These are phyloP conservation scores for Iris macrosiphon DNA, from an alignment of 106 monocot species.

Conservation along the genomic window DNA sequence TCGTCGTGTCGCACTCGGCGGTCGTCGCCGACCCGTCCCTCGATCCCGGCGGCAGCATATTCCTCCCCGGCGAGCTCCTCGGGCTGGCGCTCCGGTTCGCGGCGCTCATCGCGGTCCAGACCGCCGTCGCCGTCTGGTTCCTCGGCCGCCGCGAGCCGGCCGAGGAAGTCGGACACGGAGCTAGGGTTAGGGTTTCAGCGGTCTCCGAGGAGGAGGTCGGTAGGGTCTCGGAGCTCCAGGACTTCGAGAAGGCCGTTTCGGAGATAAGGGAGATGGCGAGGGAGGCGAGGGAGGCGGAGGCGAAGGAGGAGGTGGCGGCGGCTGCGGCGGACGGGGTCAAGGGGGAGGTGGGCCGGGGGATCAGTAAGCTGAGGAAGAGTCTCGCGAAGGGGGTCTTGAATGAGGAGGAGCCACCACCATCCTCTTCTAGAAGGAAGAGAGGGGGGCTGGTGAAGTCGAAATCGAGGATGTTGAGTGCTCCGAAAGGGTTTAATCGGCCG, in stretches of 20 bases:
- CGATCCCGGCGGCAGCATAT: neutral
- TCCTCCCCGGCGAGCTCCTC: conserved; percentile 1
- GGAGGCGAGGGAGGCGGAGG: conserved; percentile 20
- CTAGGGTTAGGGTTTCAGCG: neutral
- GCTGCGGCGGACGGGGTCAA: neutral
- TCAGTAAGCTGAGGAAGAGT: neutral
- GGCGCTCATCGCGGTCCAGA: conserved; percentile 24
- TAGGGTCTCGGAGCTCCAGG: neutral
- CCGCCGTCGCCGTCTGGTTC: conserved; percentile 22
- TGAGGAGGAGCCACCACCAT: neutral
- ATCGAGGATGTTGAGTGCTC: conserved; percentile 2
- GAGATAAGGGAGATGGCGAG: conserved; percentile 35
- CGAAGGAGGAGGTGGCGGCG: neutral
- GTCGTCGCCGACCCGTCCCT: neutral
- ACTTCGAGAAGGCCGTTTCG: conserved; percentile 23
- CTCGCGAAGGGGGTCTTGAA: neutral
- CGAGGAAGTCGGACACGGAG: neutral
- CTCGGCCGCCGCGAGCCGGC: conserved; percentile 11
- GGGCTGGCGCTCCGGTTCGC: conserved; percentile 13
- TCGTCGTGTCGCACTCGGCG: neutral
- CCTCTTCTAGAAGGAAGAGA: conserved; percentile 1
- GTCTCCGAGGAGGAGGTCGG: neutral
- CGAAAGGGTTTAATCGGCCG: conserved; percentile 17
- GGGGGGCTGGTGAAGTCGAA: conserved; percentile 4
- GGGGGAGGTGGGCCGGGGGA: neutral